Evolutionary conservation across 2,329 filamentous ascomycete species (phyloP), one percentile per base, ranked within the genome.

Genomic region (Parascedosporium putredinis): DNA sequence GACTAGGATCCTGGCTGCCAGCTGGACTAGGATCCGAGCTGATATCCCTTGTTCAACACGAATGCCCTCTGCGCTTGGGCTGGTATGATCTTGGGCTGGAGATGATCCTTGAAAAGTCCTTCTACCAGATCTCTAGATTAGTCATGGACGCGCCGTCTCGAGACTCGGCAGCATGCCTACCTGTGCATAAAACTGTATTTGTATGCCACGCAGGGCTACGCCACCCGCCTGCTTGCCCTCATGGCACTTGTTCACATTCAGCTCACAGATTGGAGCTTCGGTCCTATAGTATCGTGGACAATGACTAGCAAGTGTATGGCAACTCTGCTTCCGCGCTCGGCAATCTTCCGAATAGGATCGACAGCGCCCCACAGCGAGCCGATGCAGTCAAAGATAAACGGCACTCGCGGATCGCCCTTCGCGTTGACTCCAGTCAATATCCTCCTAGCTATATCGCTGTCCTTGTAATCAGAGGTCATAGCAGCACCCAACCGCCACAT

Each of bases 291-390:
- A 53, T 81, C 73, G 40, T 62, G 68, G 42, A 79, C 55, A 51
- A 83, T 77, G 14, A 83, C 71, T 0, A 80, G 80, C 5, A 84
- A 60, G 62, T 84, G 70, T 14, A 82, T 62, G 0, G 78, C 80
- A 0, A 83, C 75, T 22, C 62, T 75, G 3, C 68, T 62, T 0
- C 75, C 75, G 1, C 49, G 59, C 51, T 68, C 62, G 0, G 74
- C 76, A 22, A 84, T 64, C 54, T 68, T 68, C 4, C 69, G 66
- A 29, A 83, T 62, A 2, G 72, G 76, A 27, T 57, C 56, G 5
- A 81, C 54, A 5, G 71, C 73, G 0, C 72, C 72, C 2, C 64
- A 57, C 31, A 71, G 60, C 2, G 70, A 73, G 2, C 74, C 74
- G 50, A 81, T 78, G 59, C 76, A 80, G 60, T 81, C 77, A 9